phyloP scores from a whole-genome alignment of 805 yeast species.

The Candida insectalens region DNA sequence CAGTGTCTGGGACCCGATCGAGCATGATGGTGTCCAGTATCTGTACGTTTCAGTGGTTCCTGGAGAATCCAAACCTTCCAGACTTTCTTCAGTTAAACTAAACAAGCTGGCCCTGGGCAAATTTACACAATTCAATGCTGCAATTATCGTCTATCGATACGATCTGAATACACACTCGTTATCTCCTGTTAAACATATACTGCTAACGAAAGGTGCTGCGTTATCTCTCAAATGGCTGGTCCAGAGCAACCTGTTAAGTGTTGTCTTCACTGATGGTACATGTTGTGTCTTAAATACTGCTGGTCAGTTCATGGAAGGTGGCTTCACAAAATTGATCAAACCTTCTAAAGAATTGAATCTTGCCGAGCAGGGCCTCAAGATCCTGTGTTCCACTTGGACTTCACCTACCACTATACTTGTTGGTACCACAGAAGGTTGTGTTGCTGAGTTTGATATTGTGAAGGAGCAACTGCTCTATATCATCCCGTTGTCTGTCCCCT shows the following conservation, averaged over 20 bases:
- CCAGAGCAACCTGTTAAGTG: constrained; percentile 12
- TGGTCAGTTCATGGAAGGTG: constrained; percentile 5
- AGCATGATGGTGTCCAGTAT: constrained; percentile 9
- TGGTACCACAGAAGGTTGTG: constrained; percentile 20
- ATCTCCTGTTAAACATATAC: constrained; percentile 8
- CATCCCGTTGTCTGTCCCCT: constrained; percentile 13
- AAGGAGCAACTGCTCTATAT: constrained; percentile 8
- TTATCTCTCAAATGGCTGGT: constrained; percentile 18
- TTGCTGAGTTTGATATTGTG: constrained; percentile 18
- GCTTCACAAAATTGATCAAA: constrained; percentile 6
- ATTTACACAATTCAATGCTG: constrained; percentile 9
- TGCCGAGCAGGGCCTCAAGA: neutral
- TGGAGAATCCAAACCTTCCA: too few species aligned
- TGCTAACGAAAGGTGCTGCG: constrained; percentile 16
- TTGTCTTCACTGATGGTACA: constrained; percentile 21
- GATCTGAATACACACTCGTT: constrained; percentile 3
- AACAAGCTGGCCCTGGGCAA: constrained; percentile 10
- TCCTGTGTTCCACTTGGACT: constrained; percentile 15
- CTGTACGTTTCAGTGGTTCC: too few species aligned
- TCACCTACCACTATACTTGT: constrained; percentile 14
- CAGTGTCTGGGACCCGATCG: constrained; percentile 15
- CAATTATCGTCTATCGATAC: constrained; percentile 16
- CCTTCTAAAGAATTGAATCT: constrained; percentile 7
- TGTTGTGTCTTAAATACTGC: constrained; percentile 16
- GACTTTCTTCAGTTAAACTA: too few species aligned